Evolutionary conservation across 192 early-diverging fungal species (phyloP).

Genomic region (Glomus cerebriforme): DNA sequence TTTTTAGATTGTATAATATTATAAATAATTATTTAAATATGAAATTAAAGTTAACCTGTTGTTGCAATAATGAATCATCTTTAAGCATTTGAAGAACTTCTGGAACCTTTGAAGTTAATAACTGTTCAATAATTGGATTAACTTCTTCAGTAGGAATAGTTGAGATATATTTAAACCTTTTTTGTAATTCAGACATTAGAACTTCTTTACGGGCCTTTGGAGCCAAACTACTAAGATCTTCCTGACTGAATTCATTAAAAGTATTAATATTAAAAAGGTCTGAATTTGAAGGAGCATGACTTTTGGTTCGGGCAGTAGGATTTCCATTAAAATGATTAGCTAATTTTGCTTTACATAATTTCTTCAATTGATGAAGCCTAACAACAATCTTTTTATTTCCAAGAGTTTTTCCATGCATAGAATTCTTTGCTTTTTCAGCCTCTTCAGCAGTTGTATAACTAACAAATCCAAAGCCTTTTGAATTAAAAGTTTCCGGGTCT

Average conservation of each 20-base stretch:
- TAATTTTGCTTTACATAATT: conserved; percentile 57
- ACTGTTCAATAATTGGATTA: conserved; percentile 31
- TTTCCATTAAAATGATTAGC: not conserved
- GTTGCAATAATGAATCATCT: conserved; percentile 8
- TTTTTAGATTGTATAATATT: not conserved
- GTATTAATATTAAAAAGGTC: conserved; percentile 20
- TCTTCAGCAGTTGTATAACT: conserved; percentile 91
- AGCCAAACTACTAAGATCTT: conserved; percentile 14
- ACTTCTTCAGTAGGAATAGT: conserved; percentile 30
- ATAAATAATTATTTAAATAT: not conserved
- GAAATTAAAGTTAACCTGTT: conserved; percentile 18
- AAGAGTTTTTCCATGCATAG: conserved; percentile 87
- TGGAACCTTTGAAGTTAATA: conserved; percentile 13
- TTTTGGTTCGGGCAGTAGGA: conserved; percentile 10
- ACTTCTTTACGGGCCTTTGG: conserved; percentile 31
- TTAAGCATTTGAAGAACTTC: conserved; percentile 29
- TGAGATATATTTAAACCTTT: conserved; percentile 30
- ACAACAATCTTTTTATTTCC: conserved; percentile 87
- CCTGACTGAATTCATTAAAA: conserved; percentile 21
- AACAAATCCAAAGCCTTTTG: conserved; percentile 92
- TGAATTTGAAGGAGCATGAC: conserved; percentile 30
- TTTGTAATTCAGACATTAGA: conserved; percentile 34
- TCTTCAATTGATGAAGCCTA: conserved; percentile 90
- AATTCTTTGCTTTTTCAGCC: conserved; percentile 83
- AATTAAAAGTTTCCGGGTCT: conserved; percentile 65